These are phyloP conservation scores for Cordyceps tenuipes DNA, from an alignment of 2,329 filamentous ascomycete genomes.

Conservation along the genomic window DNA sequence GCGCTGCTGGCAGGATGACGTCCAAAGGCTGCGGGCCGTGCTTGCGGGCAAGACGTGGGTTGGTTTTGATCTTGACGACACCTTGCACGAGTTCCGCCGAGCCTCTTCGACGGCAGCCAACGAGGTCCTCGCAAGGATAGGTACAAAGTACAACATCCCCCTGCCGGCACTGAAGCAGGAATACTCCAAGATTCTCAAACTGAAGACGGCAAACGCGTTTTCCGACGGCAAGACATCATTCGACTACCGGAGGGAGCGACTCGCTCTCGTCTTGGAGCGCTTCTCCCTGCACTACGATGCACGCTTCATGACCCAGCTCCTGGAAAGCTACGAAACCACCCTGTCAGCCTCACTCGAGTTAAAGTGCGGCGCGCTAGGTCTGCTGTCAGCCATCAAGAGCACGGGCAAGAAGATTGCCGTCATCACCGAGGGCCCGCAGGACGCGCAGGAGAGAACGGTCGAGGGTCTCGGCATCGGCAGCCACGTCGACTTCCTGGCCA, in stretches of 20 bases:
- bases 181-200: not conserved
- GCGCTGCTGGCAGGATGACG: not conserved
- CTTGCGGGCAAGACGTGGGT: slow-evolving; percentile 27
- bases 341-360: not conserved
- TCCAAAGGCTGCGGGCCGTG: slow-evolving; percentile 7
- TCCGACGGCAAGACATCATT: slow-evolving; percentile 34
- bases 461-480: slow-evolving; percentile 10
- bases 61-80: slow-evolving; percentile 41
- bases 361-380: not conserved
- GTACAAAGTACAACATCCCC: not conserved
- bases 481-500: not conserved
- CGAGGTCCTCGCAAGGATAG: slow-evolving; percentile 19
- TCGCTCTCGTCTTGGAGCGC: slow-evolving; percentile 20
- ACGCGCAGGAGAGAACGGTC: slow-evolving; percentile 37
- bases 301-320: not conserved
- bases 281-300: slow-evolving; percentile 21
- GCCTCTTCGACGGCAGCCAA: slow-evolving; percentile 29
- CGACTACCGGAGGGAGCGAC: slow-evolving; percentile 30
- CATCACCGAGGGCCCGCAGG: slow-evolving; percentile 39
- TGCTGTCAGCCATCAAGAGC: slow-evolving; percentile 26
- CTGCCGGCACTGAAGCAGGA: not conserved
- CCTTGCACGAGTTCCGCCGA: slow-evolving; percentile 36
- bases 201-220: slow-evolving; percentile 32
- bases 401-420: slow-evolving; percentile 32
- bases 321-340: not conserved